Evolutionary conservation across 306 rosid species (phyloP), one percentile per base, ranked within the genome.

Genomic region (Abrus precatorius): DNA sequence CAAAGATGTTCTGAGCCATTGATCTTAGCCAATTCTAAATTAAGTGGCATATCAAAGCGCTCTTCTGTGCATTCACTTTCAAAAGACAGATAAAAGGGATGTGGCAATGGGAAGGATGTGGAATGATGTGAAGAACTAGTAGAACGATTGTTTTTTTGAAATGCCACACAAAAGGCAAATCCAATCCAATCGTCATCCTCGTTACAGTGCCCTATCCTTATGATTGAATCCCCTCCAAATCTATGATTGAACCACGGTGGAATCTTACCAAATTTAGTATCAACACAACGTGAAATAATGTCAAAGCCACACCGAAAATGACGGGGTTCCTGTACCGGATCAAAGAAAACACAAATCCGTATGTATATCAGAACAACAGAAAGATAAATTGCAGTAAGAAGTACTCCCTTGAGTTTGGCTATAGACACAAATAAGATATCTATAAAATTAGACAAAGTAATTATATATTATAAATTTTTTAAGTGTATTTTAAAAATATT

Each of bases 81-180:
- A 9, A 68, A 78, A 32, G 82, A 68, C 30, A 78, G 82, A 57
- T 56, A 45, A 1, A 78, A 33, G 0, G 32, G 76, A 69, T 27
- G 29, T 27, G 63, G 53, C 9, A 10, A 11, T 10, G 52, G 2
- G 4, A 20, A 2, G 8, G 38, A 67, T 1, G 5, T 5, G 1
- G 3, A 45, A 3, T 27, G 0, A 36, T 36, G 45, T 0, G 64
- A 7, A 62, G 27, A 33, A 11, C 0, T 2, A 1, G 45, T 6
- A 2, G 8, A 1, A 5, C 0, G 47, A 62, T 13, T 6, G 11
- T 36, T 63, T 13, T 11, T 9, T 28, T n/a, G 5, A 34, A 63
- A 63, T 13, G 28, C 28, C 11, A 36, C 69, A 12, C 5, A 36
- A 36, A 63, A 63, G 48, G 48, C 9, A 63, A 63, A 12, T 4